Conservation (phyloP, 2,329 filamentous ascomycete genomes). For the Cercospora sojina region DNA sequence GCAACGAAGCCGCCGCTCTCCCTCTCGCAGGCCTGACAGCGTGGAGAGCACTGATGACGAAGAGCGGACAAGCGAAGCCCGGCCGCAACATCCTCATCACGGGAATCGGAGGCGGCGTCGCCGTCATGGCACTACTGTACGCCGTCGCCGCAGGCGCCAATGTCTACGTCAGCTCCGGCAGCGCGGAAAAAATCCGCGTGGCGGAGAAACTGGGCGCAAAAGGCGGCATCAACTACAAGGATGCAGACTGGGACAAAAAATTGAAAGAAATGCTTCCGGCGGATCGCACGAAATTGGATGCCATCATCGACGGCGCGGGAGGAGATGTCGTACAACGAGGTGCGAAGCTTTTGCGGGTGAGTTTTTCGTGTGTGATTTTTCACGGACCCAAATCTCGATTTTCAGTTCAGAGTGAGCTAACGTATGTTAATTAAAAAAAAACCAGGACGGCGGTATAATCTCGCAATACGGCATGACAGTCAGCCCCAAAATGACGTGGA, state of each 20-base stretch:
- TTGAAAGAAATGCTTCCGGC: conserved; percentile 61
- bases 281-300: conserved; percentile 70
- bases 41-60: conserved; percentile 81
- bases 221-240: conserved; percentile 81
- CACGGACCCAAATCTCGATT: too few species aligned
- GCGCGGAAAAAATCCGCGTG: conserved; percentile 70
- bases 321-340: conserved; percentile 75
- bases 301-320: conserved; percentile 86
- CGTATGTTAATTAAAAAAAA: too few species aligned
- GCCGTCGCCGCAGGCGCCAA: conserved; percentile 70
- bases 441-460: conserved; percentile 80
- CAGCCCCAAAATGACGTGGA: conserved; percentile 78
- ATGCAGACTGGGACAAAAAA: conserved; percentile 77
- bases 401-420: too few species aligned
- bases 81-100: conserved; percentile 81
- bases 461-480: conserved; percentile 89
- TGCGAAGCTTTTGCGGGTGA: conserved; percentile 65
- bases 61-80: conserved; percentile 62
- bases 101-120: conserved; percentile 90
- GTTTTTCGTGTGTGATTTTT: conserved; percentile 7
- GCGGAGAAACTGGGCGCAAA: conserved; percentile 71
- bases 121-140: conserved; percentile 77
- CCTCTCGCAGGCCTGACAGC: conserved; percentile 83
- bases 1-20: conserved; percentile 76
- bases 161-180: conserved; percentile 79